A percentile compares a stretch with the other conserved stretches of the same genome.
These are phyloP conservation scores for Tuber aestivum DNA, from an alignment of 495 filamentous ascomycete genomes.

Conservation along the genomic window DNA sequence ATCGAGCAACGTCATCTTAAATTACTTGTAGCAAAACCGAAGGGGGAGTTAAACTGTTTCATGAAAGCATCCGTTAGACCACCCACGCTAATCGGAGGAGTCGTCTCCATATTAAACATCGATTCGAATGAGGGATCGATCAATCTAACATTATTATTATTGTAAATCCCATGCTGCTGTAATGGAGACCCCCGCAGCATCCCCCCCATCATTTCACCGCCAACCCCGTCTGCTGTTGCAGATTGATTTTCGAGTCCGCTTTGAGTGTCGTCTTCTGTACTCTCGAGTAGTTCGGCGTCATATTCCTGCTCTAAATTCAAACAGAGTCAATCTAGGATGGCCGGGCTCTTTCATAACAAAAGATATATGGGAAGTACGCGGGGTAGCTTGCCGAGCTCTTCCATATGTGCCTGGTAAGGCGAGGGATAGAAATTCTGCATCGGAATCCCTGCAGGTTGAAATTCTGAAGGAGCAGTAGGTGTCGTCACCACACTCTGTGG, in stretches of 20 bases:
- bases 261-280: conserved; percentile 68
- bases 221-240: conserved; percentile 36
- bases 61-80: conserved; percentile 40
- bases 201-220: conserved; percentile 32
- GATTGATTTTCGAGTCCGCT: conserved; percentile 31
- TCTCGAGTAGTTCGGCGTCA: conserved; percentile 80
- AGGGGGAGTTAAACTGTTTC: conserved; percentile 41
- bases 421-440: conserved; percentile 65
- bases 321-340: conserved; percentile 75
- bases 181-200: conserved; percentile 24
- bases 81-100: conserved; percentile 34
- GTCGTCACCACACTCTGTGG: conserved; percentile 43
- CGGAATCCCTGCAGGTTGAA: conserved; percentile 33
- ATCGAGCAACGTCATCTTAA: conserved; percentile 21
- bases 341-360: conserved; percentile 60
- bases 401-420: conserved; percentile 86
- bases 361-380: conserved; percentile 51
- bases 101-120: conserved; percentile 39
- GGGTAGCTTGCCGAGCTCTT: conserved; percentile 93
- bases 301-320: conserved; percentile 92
- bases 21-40: conserved; percentile 33
- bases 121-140: conserved; percentile 38
- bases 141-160: conserved; percentile 31
- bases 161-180: conserved; percentile 35
- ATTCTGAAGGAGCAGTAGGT: conserved; percentile 38